These are phyloP conservation scores for Xerocomus potaroensis DNA, from an alignment of 768 basidiomycete genomes.

Conservation along the genomic window DNA sequence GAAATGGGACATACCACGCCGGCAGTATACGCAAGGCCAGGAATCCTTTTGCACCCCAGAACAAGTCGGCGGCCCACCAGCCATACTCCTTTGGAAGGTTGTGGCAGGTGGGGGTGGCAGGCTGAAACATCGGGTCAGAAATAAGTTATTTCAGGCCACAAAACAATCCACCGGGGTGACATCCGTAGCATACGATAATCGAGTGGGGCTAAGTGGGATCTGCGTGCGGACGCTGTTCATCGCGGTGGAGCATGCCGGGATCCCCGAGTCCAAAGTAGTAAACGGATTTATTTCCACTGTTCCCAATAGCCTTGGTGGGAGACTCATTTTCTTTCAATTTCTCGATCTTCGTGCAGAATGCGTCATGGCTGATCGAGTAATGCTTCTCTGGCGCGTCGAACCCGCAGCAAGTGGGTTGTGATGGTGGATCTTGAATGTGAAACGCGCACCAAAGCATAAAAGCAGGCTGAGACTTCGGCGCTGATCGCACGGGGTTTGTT, in stretches of 20 bases:
- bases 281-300: background rate
- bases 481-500: too few relatives aligned
- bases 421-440: too few relatives aligned
- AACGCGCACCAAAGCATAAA: too few relatives aligned
- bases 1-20: too few relatives aligned
- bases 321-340: too few relatives aligned
- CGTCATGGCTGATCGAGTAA: background rate
- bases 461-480: too few relatives aligned
- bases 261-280: background rate
- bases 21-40: background rate
- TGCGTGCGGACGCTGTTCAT: too few relatives aligned
- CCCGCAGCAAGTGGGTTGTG: too few relatives aligned
- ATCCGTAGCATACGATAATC: background rate
- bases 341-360: too few relatives aligned
- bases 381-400: background rate
- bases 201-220: background rate
- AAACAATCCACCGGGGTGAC: background rate
- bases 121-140: constrained; percentile 1
- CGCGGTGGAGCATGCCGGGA: background rate
- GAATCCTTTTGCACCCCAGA: background rate
- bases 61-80: background rate
- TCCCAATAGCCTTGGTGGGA: background rate
- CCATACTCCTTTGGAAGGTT: background rate
- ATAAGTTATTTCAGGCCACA: too few relatives aligned
- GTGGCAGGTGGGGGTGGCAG: background rate